These are phyloP conservation scores for Solanum chacoense DNA, from an alignment of 305 asterid genomes.

Conservation along the genomic window DNA sequence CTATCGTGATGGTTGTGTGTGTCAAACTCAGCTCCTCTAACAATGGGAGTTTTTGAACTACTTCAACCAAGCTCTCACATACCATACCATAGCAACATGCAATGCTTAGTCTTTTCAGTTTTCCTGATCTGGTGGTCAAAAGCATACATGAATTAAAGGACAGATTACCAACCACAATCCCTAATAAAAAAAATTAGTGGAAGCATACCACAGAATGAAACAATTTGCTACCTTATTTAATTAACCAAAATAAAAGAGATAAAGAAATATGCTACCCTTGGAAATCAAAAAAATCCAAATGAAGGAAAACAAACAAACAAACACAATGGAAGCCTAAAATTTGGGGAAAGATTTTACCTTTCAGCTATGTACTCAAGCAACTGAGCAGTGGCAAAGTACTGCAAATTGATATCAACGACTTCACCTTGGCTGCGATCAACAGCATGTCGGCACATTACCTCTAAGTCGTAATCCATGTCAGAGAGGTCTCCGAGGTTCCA, in stretches of 20 bases:
- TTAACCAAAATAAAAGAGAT: neutral
- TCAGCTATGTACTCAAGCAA: neutral
- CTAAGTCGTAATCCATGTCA: neutral
- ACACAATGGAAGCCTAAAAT: neutral
- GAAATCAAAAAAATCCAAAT: neutral
- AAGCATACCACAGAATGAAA: neutral
- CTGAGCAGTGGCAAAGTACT: slow-evolving; percentile 8
- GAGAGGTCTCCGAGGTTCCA: neutral
- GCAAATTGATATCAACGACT: slow-evolving; percentile 18
- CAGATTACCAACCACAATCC: slow-evolving; percentile 2
- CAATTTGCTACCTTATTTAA: neutral
- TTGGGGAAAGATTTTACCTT: neutral
- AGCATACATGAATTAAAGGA: neutral
- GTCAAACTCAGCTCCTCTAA: slow-evolving; percentile 11
- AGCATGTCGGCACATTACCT: slow-evolving; percentile 18
- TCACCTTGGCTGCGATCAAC: slow-evolving; percentile 38
- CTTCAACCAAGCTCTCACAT: neutral
- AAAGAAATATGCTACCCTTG: neutral
- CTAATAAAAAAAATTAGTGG: neutral
- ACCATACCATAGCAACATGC: neutral
- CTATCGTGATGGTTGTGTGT: neutral
- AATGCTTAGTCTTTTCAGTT: slow-evolving; percentile 7
- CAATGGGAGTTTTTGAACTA: neutral
- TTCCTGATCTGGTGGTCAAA: slow-evolving; percentile 17
- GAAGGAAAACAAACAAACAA: neutral